Base-by-base conservation (phyloP, 768 basidiomycete species). In the Leccinum broughii region DNA sequence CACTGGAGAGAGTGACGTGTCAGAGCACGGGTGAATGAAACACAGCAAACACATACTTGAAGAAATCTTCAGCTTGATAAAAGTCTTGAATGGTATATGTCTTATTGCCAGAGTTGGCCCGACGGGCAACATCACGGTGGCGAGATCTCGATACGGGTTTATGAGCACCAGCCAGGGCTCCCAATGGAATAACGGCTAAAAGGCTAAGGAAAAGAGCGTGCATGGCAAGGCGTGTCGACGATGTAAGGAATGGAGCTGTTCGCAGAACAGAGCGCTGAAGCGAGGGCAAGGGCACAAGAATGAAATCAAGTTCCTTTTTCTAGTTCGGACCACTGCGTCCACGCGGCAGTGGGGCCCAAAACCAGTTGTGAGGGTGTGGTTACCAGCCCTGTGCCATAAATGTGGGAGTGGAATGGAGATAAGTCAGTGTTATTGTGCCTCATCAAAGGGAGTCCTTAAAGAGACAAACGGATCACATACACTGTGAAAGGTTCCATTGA, bases 41-140 rank as follows among this genome's bases (percentile, higher is more conserved):
- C n/a, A 20, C 10, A 13, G 46, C 14, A 24, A 54, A 34, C 20
- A 77, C 75, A 51, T 66, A 89, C 88, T 83, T 77, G 59, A 90
- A 76, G 74, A 91, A 89, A 54, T 77, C 79, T 9, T 85, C 65
- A 10, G 85, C 87, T 51, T 77, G 70, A 62, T 76, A 82, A 50
- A 75, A 68, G 62, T 81, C 78, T 20, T 73, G 53, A 30, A 82
- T 60, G 22, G 34, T 62, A 68, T 78, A 83, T 10, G 70, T 67
- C 49, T 66, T 68, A 60, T 61, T 74, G 46, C 60, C 56, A 50
- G 60, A 55, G 46, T 53, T 63, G 10, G 41, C n/a, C 28, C 55
- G 60, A 57, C 70, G 74, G 34, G 65, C 61, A 32, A 68, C 13
- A 37, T 67, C 62, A 52, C 61, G 64, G 63, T 76, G 73, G 44